Base-by-base conservation (phyloP, 1,284 basidiomycete species). In the Tilletia walkeri region DNA sequence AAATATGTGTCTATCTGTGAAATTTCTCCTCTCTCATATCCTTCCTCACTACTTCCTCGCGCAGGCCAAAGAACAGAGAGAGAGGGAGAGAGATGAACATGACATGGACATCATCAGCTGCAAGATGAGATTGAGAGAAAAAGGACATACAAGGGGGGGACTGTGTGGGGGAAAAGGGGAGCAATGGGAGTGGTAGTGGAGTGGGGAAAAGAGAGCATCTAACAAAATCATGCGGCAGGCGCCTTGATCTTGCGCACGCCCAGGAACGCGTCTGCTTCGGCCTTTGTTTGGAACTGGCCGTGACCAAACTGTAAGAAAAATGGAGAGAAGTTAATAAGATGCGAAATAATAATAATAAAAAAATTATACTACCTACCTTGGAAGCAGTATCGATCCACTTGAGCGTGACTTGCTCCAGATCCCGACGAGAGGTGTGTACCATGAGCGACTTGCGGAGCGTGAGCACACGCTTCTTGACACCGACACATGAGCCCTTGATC, bases 331-430 rank as follows among this genome's bases (percentile, higher is more conserved):
- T 48, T 12, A 70, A 48, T 67, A 50, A 70, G 73, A 38, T 70
- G 54, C n/a, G 18, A 41, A 47, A 49, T 54, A 50, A 93, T 93
- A 45, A 9, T 1, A 45, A 45, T 1, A 14, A 14, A 14, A 14
- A 45, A 45, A 9, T 45, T 45, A 45, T 45, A 45, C 41, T 45
- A 45, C 41, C 41, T 45, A 45, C 41, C 87, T 95, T 97, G 86
- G 93, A 95, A 63, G 92, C 92, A 66, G 95, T 97, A 85, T 95
- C 93, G 89, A 98, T 96, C 88, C 95, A 95, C 87, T 98, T 99
- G 89, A 99, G 92, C 77, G 92, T 89, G 78, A 97, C 92, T 88
- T 98, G 94, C 89, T 99, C 94, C 82, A 96, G 89, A 85, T 80
- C 82, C 69, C 76, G 72, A 66, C 82, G 81, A 69, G 77, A 78